phyloP scores from a whole-genome alignment of 805 yeast genomes.

The Kazachstania kunashirensis region DNA sequence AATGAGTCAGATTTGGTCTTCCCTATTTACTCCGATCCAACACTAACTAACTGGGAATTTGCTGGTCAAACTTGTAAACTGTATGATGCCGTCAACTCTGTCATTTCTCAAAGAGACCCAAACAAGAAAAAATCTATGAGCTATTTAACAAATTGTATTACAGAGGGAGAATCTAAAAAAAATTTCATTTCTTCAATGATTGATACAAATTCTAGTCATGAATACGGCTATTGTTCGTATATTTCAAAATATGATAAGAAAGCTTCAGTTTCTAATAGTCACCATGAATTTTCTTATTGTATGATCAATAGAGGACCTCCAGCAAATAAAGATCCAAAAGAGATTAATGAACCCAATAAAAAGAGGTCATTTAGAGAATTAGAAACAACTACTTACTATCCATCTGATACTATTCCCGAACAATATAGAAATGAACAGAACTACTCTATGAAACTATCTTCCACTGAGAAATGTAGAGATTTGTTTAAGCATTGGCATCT shows the following conservation, averaged over 20 bases:
- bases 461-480: constrained; percentile 24
- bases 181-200: constrained; percentile 19
- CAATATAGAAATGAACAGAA: constrained; percentile 8
- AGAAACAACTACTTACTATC: constrained; percentile 15
- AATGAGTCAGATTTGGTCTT: constrained; percentile 44
- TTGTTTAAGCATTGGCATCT: constrained; percentile 26
- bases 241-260: constrained; percentile 5
- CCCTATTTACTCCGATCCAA: constrained; percentile 36
- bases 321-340: neutral
- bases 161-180: constrained; percentile 15
- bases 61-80: constrained; percentile 17
- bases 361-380: constrained; percentile 4
- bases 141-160: constrained; percentile 13
- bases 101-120: constrained; percentile 11
- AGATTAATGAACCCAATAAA: neutral
- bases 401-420: constrained; percentile 25
- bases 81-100: constrained; percentile 20
- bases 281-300: constrained; percentile 17
- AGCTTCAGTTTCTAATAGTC: constrained; percentile 4
- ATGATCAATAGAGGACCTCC: constrained; percentile 12
- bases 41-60: constrained; percentile 22
- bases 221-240: constrained; percentile 18
- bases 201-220: constrained; percentile 5
- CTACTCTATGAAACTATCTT: constrained; percentile 10
- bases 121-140: constrained; percentile 16